Evolutionary conservation across 768 basidiomycete species (phyloP).

Genomic region (Serendipita sp.): DNA sequence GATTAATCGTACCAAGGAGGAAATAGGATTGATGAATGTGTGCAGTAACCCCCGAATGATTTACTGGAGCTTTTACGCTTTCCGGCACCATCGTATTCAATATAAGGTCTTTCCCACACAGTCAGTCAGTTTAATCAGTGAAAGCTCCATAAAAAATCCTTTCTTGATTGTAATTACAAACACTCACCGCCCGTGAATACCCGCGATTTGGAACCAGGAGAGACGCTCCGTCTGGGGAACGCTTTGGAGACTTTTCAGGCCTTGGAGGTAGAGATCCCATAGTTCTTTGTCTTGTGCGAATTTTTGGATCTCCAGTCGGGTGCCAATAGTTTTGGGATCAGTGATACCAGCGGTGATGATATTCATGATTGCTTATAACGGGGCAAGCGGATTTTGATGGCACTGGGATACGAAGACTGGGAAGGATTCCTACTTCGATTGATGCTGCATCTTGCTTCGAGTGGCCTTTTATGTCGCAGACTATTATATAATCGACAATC

Average conservation of each 20-base stretch:
- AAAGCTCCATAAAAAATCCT: not conserved
- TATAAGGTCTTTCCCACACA: conserved; percentile 20
- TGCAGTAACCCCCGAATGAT: conserved; percentile 34
- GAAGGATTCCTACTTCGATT: no score
- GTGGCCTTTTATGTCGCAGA: no score
- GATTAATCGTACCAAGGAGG: conserved; percentile 25
- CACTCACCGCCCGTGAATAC: conserved; percentile 31
- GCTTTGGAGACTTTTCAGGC: conserved; percentile 16
- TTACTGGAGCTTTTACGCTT: conserved; percentile 13
- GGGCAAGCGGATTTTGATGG: no score
- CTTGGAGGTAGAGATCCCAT: conserved; percentile 6
- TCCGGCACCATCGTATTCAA: conserved; percentile 27
- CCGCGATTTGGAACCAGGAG: conserved; percentile 32
- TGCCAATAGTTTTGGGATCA: not conserved
- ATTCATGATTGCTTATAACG: no score
- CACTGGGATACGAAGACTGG: no score
- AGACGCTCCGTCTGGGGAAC: conserved; percentile 18
- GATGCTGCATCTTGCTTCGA: no score
- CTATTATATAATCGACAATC: no score
- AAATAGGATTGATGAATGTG: conserved; percentile 36
- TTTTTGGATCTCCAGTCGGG: conserved; percentile 6
- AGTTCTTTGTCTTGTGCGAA: not conserved
- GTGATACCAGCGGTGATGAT: no score
- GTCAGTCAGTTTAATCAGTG: not conserved
- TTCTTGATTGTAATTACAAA: not conserved